A percentile compares a stretch with the other conserved stretches of the same genome.
These are phyloP conservation scores for Sphagnum tenellum DNA, from an alignment of 225 moss, liverwort and hornwort genomes.

Conservation along the genomic window DNA sequence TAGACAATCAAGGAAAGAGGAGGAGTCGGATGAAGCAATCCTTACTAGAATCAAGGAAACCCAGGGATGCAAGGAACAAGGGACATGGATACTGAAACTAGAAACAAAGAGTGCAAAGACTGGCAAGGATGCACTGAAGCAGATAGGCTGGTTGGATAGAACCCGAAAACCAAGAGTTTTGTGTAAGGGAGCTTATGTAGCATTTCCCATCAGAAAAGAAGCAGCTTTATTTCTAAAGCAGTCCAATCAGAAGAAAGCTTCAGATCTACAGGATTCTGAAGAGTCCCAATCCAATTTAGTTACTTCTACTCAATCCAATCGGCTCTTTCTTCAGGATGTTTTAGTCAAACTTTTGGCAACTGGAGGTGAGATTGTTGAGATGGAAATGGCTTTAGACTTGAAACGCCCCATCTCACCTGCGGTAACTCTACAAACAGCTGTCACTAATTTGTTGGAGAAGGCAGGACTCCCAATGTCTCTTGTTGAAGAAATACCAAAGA, in stretches of 20 bases:
- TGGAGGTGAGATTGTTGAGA: conserved; percentile 46
- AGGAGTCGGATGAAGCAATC: background rate
- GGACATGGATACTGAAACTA: conserved; percentile 38
- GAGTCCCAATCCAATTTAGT: too few relatives aligned
- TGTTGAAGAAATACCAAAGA: conserved; percentile 68
- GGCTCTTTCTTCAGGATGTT: conserved; percentile 12
- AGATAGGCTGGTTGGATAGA: conserved; percentile 64
- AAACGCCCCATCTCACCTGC: conserved; percentile 45
- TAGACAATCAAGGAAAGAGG: background rate
- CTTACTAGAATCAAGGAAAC: background rate
- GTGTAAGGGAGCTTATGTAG: conserved; percentile 41
- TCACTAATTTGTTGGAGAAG: conserved; percentile 38
- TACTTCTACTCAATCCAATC: conserved; percentile 5
- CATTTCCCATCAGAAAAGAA: conserved; percentile 53
- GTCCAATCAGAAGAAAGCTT: conserved; percentile 1
- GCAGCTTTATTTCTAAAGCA: conserved; percentile 29
- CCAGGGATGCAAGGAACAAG: conserved; percentile 3
- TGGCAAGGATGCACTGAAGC: conserved; percentile 74
- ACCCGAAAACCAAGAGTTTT: conserved; percentile 42
- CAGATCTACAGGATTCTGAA: background rate
- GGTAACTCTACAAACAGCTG: conserved; percentile 22
- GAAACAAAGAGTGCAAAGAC: conserved; percentile 40
- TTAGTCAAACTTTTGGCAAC: conserved; percentile 23
- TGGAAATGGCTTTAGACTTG: conserved; percentile 29
- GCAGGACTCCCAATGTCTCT: conserved; percentile 31